A percentile compares a stretch with the other conserved stretches of the same genome.
phyloP scores from a whole-genome alignment of 352 stramenopile genomes.

The Phytophthora sojae region DNA sequence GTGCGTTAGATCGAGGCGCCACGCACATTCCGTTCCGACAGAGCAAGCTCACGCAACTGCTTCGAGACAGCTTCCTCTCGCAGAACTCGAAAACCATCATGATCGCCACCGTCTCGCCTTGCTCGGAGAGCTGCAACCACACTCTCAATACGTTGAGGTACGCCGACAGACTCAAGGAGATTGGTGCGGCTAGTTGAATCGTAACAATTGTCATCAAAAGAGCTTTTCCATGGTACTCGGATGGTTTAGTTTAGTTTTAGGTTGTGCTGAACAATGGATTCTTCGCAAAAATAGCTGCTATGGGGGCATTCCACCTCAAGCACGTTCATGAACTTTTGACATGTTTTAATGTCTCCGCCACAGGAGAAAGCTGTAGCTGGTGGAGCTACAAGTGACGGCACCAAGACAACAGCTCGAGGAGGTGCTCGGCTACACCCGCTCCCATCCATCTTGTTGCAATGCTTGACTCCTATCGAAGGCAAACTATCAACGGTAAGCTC shows the following conservation, averaged over 20 bases:
- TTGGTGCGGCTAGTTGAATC: slow-evolving; percentile 28
- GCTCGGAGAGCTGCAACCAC: slow-evolving; percentile 94
- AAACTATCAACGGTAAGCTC: slow-evolving; percentile 36
- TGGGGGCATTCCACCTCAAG: neutral
- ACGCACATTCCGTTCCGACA: slow-evolving; percentile 95
- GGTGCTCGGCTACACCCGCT: slow-evolving; percentile 10
- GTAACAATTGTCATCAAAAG: neutral
- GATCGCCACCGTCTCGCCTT: slow-evolving; percentile 95
- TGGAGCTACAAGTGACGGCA: neutral
- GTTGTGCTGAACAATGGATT: neutral
- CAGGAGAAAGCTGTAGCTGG: slow-evolving; percentile 10
- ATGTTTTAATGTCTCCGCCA: slow-evolving; percentile 27
- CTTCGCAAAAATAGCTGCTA: slow-evolving; percentile 19
- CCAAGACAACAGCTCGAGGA: slow-evolving; percentile 18
- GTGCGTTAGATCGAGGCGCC: slow-evolving; percentile 90
- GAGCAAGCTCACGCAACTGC: slow-evolving; percentile 95
- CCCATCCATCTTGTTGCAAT: slow-evolving; percentile 38
- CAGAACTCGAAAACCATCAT: slow-evolving; percentile 94
- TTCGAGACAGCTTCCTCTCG: slow-evolving; percentile 93
- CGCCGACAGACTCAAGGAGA: slow-evolving; percentile 96
- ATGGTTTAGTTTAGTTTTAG: neutral
- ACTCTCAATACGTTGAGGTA: slow-evolving; percentile 97
- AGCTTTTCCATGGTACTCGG: neutral
- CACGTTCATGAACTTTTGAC: slow-evolving; percentile 3
- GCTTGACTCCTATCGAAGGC: slow-evolving; percentile 50